A percentile compares a stretch with the other conserved stretches of the same genome.
These are phyloP conservation scores for Coccomyxa sp. DNA, from an alignment of 139 green algal species.

Conservation along the genomic window DNA sequence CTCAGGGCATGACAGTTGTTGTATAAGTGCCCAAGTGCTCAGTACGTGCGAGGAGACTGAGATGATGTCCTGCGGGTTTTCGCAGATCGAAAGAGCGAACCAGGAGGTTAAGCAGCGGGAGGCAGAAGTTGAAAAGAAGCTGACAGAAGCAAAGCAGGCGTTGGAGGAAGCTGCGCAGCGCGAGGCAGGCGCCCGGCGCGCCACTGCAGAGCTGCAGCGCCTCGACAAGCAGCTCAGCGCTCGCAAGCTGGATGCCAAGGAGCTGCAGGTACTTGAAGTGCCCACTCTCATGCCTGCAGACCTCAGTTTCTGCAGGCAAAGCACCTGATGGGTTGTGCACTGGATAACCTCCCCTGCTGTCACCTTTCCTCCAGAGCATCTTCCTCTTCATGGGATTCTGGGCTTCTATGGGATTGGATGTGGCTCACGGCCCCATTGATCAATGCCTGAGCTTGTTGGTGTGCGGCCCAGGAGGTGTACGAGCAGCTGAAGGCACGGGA, in stretches of 20 bases:
- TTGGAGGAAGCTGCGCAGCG: not conserved
- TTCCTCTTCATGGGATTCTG: too few relatives aligned
- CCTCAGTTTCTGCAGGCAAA: too few relatives aligned
- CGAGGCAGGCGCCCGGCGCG: not conserved
- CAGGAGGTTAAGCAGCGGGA: constrained; percentile 12
- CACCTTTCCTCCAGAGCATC: too few relatives aligned
- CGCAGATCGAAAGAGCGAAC: constrained; percentile 15
- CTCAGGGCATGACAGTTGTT: too few relatives aligned
- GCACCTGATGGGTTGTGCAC: too few relatives aligned
- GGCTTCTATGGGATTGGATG: not conserved
- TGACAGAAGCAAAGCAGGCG: not conserved
- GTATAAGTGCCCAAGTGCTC: not conserved
- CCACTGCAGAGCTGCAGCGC: constrained; percentile 6
- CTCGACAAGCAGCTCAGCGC: not conserved
- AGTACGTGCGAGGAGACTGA: too few relatives aligned
- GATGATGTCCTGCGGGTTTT: too few relatives aligned
- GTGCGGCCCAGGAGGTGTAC: constrained; percentile 11
- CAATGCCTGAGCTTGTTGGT: too few relatives aligned
- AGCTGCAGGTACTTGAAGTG: constrained; percentile 22
- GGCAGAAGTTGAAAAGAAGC: not conserved
- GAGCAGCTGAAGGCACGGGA: constrained; percentile 20
- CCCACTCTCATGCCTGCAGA: too few relatives aligned
- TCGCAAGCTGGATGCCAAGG: constrained; percentile 12
- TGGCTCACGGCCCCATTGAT: not conserved
- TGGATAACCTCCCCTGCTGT: too few relatives aligned